These are phyloP conservation scores for Saxispiralis lemnorum DNA, from an alignment of 495 filamentous ascomycete species.

Conservation along the genomic window DNA sequence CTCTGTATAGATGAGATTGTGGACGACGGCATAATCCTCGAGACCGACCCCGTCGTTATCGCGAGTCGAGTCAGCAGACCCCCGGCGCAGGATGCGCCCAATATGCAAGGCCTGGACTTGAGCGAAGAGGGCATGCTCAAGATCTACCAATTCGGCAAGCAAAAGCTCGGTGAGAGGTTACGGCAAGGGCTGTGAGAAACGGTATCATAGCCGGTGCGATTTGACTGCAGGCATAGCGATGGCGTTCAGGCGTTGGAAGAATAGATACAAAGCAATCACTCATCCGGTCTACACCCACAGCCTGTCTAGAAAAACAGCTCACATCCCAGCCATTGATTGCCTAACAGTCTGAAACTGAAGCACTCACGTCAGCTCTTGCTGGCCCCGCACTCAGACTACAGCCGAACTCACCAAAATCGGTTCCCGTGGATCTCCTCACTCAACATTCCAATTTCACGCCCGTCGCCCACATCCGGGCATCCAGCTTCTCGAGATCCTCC, in stretches of 20 bases:
- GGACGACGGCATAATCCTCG: slow-evolving; percentile 90
- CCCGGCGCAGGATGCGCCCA: slow-evolving; percentile 73
- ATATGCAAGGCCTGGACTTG: slow-evolving; percentile 82
- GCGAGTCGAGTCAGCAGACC: slow-evolving; percentile 78
- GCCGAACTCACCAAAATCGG: no score
- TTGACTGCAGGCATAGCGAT: slow-evolving; percentile 2
- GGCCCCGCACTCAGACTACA: no score
- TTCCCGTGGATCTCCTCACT: no score
- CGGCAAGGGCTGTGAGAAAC: slow-evolving; percentile 47
- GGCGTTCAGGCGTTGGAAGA: slow-evolving; percentile 1
- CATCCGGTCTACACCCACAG: no score
- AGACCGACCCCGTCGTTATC: slow-evolving; percentile 87
- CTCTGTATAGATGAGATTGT: slow-evolving; percentile 90
- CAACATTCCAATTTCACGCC: no score
- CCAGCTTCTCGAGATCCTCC: no score
- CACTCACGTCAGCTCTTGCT: no score
- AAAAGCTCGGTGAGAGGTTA: slow-evolving; percentile 77
- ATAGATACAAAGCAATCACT: neutral
- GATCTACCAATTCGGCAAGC: slow-evolving; percentile 85
- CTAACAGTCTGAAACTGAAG: no score
- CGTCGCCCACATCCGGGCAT: no score
- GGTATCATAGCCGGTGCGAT: neutral
- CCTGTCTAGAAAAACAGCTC: no score
- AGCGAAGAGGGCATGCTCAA: slow-evolving; percentile 92
- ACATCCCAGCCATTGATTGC: no score